Conservation (phyloP, 2,329 filamentous ascomycete genomes). For the Amylocarpus encephaloides region DNA sequence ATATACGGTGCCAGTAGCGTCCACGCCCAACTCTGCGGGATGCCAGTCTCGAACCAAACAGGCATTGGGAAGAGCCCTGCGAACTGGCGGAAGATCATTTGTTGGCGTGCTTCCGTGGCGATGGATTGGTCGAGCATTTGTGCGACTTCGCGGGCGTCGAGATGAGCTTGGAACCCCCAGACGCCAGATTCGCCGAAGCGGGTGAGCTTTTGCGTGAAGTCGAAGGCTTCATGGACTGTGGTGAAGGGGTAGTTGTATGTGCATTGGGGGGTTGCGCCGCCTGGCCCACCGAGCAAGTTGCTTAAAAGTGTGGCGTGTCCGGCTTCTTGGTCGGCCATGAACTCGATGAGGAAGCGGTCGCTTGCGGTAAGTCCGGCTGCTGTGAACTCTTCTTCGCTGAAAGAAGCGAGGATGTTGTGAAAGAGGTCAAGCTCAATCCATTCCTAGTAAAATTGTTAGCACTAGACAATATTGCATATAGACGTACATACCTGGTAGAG, state of each 20-base stretch:
- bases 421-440: slow-evolving; percentile 83
- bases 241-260: slow-evolving; percentile 75
- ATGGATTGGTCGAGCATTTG: slow-evolving; percentile 71
- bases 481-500: slow-evolving; percentile 52
- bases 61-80: slow-evolving; percentile 74
- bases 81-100: slow-evolving; percentile 80
- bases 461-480: background rate
- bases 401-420: slow-evolving; percentile 65
- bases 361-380: slow-evolving; percentile 61
- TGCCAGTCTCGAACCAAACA: slow-evolving; percentile 72
- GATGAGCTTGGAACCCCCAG: slow-evolving; percentile 72
- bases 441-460: slow-evolving; percentile 42
- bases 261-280: slow-evolving; percentile 60
- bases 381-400: slow-evolving; percentile 62
- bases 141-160: slow-evolving; percentile 68
- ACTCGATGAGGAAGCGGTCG: slow-evolving; percentile 64
- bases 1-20: slow-evolving; percentile 77
- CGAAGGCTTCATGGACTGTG: slow-evolving; percentile 69
- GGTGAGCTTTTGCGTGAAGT: slow-evolving; percentile 82
- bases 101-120: slow-evolving; percentile 72
- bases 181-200: slow-evolving; percentile 74
- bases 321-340: slow-evolving; percentile 71
- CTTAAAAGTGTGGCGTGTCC: slow-evolving; percentile 71
- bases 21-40: slow-evolving; percentile 83
- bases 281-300: slow-evolving; percentile 63